These are phyloP conservation scores for Lasiodiplodia gonubiensis DNA, from an alignment of 2,329 filamentous ascomycete species.

Conservation along the genomic window DNA sequence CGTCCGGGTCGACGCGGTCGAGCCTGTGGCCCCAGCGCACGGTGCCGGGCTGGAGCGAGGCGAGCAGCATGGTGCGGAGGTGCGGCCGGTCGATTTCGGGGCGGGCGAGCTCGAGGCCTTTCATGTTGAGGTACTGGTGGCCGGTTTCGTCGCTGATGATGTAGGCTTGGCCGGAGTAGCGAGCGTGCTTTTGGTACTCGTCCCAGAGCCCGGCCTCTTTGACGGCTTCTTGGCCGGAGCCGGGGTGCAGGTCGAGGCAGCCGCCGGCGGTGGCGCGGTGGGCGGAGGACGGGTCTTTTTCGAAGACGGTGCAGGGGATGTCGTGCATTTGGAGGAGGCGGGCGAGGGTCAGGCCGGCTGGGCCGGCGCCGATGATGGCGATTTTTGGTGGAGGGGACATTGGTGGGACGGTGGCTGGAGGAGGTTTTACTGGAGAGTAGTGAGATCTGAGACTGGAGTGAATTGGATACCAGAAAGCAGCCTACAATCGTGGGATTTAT, in stretches of 20 bases:
- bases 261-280: conserved; percentile 57
- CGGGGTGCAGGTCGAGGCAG: conserved; percentile 60
- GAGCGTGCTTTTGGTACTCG: conserved; percentile 55
- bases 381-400: conserved; percentile 36
- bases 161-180: conserved; percentile 59
- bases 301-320: conserved; percentile 56
- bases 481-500: too few relatives aligned
- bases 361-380: conserved; percentile 48
- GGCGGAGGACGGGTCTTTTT: conserved; percentile 49
- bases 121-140: conserved; percentile 33
- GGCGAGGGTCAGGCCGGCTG: conserved; percentile 57
- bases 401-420: too few relatives aligned
- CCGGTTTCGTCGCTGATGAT: conserved; percentile 41
- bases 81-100: conserved; percentile 57
- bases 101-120: too few relatives aligned
- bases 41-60: conserved; percentile 52
- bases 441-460: too few relatives aligned
- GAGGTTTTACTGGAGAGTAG: too few relatives aligned
- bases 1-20: conserved; percentile 3
- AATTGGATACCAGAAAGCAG: too few relatives aligned
- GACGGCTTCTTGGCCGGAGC: conserved; percentile 58
- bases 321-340: conserved; percentile 56
- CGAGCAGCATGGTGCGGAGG: conserved; percentile 53
- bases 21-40: conserved; percentile 51
- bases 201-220: conserved; percentile 57